A percentile compares a stretch with the other conserved stretches of the same genome.
phyloP scores from a whole-genome alignment of 108 stramenopile genomes.

The Mayamaea pseudoterrestris region DNA sequence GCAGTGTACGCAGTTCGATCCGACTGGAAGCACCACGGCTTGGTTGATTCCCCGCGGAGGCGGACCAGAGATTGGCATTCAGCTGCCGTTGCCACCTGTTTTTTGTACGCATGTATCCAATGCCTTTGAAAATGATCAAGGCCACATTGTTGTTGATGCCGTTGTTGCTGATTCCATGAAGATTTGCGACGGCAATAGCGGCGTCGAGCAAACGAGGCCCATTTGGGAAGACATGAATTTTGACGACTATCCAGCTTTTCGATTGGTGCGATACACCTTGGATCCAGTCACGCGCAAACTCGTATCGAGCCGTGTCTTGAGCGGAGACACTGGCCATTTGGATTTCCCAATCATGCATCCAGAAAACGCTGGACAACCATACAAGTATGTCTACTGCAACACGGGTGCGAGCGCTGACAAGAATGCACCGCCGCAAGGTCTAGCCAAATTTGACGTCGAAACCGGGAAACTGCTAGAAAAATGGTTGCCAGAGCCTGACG shows the following conservation, averaged over 20 bases:
- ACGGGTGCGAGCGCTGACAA: slow-evolving; percentile 3
- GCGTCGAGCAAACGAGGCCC: slow-evolving; percentile 3
- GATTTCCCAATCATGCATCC: slow-evolving; percentile 31
- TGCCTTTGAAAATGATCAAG: slow-evolving; percentile 32
- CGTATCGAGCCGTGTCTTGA: not conserved
- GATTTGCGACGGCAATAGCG: not conserved
- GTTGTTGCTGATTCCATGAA: slow-evolving; percentile 11
- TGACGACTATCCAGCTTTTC: slow-evolving; percentile 3
- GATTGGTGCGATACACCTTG: slow-evolving; percentile 8
- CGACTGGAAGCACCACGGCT: slow-evolving; percentile 7
- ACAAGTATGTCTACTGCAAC: slow-evolving; percentile 21
- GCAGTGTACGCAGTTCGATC: slow-evolving; percentile 16
- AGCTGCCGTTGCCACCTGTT: slow-evolving; percentile 12
- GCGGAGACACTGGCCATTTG: slow-evolving; percentile 2
- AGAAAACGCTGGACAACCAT: slow-evolving; percentile 4
- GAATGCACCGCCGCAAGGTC: slow-evolving; percentile 2
- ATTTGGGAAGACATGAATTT: slow-evolving; percentile 15
- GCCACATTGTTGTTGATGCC: slow-evolving; percentile 28
- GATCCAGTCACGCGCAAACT: slow-evolving; percentile 7
- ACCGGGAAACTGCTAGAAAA: slow-evolving; percentile 3
- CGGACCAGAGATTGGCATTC: slow-evolving; percentile 6
- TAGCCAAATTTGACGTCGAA: slow-evolving; percentile 14
- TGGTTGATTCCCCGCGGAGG: slow-evolving; percentile 17
- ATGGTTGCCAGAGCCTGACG: slow-evolving; percentile 10
- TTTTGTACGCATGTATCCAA: slow-evolving; percentile 36